Conservation (phyloP, 169 alveolate species). For the Eimeria praecox region DNA sequence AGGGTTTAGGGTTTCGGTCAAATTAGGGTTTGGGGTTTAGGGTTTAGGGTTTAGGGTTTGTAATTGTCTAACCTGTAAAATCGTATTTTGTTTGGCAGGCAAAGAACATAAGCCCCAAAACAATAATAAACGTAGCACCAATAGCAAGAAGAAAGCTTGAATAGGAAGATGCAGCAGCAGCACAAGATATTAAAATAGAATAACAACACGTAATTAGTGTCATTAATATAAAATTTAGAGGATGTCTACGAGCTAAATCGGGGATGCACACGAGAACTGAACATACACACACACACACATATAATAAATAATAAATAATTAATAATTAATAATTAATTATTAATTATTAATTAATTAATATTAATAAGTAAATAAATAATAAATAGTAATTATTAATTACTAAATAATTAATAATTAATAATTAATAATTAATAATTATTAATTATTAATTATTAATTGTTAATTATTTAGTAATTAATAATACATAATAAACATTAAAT, state of each 20-base stretch:
- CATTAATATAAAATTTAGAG: conserved; percentile 68
- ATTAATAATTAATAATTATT: too few species aligned
- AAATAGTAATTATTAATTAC: too few species aligned
- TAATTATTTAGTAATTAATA: too few species aligned
- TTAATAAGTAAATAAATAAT: neutral
- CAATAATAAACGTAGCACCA: conserved; percentile 88
- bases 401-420: too few species aligned
- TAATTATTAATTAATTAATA: too few species aligned
- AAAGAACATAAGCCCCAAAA: conserved; percentile 87
- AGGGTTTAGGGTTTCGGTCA: neutral
- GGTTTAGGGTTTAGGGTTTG: too few species aligned
- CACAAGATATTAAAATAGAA: conserved; percentile 45
- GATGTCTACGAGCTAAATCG: conserved; percentile 44
- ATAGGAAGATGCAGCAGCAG: conserved; percentile 60
- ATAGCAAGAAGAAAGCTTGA: conserved; percentile 84
- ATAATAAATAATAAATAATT: neutral
- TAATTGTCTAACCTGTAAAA: conserved; percentile 88
- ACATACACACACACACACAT: neutral
- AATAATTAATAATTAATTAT: neutral
- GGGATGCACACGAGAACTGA: conserved; percentile 76
- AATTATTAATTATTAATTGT: too few species aligned
- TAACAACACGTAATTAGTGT: conserved; percentile 50
- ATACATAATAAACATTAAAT: too few species aligned
- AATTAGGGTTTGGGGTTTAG: neutral
- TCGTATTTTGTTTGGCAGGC: conserved; percentile 90